Percentiles rank a stretch among this genome's conserved stretches.
Evolutionary conservation across 768 basidiomycete genomes (phyloP).

Genomic region (Boletus rubroflammeus): DNA sequence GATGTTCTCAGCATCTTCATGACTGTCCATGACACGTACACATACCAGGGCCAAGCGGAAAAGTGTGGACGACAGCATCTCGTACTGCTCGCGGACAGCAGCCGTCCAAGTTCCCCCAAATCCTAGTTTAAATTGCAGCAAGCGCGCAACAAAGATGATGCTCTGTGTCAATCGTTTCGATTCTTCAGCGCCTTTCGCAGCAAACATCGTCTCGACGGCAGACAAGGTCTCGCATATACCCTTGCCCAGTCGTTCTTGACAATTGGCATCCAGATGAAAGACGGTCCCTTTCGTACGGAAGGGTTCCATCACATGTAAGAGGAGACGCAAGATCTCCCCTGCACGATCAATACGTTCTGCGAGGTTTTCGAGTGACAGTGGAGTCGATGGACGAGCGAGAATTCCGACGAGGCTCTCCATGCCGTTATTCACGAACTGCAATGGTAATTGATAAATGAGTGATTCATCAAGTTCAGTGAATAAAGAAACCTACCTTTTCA

Average conservation of each 20-base stretch:
- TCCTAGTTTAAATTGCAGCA: slow-evolving; percentile 71
- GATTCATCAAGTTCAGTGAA: not conserved
- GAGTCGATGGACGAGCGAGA: slow-evolving; percentile 35
- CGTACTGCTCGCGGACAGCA: slow-evolving; percentile 44
- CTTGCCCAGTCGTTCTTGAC: slow-evolving; percentile 55
- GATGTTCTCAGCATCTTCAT: not conserved
- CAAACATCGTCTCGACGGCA: slow-evolving; percentile 36
- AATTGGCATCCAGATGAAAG: slow-evolving; percentile 44
- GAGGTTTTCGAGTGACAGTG: slow-evolving; percentile 28
- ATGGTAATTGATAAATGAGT: not conserved
- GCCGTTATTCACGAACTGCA: slow-evolving; percentile 73
- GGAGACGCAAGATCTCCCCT: slow-evolving; percentile 65
- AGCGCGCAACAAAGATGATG: slow-evolving; percentile 56
- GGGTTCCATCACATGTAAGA: slow-evolving; percentile 66
- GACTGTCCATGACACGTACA: slow-evolving; percentile 11
- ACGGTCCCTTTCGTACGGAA: slow-evolving; percentile 47
- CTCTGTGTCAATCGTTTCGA: slow-evolving; percentile 36
- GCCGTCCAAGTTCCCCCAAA: slow-evolving; percentile 58
- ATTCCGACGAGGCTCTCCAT: slow-evolving; percentile 61
- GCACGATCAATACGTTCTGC: slow-evolving; percentile 47
- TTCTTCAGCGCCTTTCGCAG: slow-evolving; percentile 17
- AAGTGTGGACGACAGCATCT: slow-evolving; percentile 39
- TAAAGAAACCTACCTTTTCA: slow-evolving; percentile 62
- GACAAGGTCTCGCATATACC: slow-evolving; percentile 47
- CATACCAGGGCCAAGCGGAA: slow-evolving; percentile 53